Evolutionary conservation across 2,329 filamentous ascomycete species (phyloP), one percentile per base, ranked within the genome.

Genomic region (Alternaria dauci): DNA sequence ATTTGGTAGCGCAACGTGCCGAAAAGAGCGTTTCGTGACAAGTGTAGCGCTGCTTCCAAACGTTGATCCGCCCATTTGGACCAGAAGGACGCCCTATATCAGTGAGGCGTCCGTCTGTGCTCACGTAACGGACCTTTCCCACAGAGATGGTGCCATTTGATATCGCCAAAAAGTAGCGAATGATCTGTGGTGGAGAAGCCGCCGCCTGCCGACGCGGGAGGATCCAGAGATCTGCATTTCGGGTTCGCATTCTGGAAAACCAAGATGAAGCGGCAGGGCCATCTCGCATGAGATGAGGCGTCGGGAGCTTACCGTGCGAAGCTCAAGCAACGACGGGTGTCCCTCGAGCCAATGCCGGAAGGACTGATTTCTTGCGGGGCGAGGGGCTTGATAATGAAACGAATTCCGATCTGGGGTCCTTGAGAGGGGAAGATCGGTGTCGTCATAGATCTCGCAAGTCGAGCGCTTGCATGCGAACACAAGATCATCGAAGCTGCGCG

Each of bases 191-290:
- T 43, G 44, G 52, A 59, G 28, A 11, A 50, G 39, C 51, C 32
- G 58, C 53, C 53, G 34, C 25, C 36, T 50, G 16, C 51, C 47
- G 47, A 60, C 14, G 53, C 58, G 58, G 58, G 58, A 57, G 39
- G 58, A 47, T 28, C 58, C 53, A 56, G 52, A 52, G 46, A 55
- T 51, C 52, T 59, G 20, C 46, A 39, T 46, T 28, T 56, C 58
- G 53, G 30, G 38, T 55, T 51, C 44, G 58, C 26, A 23, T 51
- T 59, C 34, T 36, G 20, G 20, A 18, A 30, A 44, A 41, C 26
- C 50, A 41, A 38, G 25, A 34, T 52, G 32, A 60, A 52, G 53
- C 53, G 34, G 46, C 34, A 39, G 34, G 46, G 25, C 28, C 25
- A 50, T 28, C 32, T 32, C 28, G 46, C 18, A 28, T 52, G 23